phyloP scores from a whole-genome alignment of 257 asterid species.

The Solanum paucissectum region DNA sequence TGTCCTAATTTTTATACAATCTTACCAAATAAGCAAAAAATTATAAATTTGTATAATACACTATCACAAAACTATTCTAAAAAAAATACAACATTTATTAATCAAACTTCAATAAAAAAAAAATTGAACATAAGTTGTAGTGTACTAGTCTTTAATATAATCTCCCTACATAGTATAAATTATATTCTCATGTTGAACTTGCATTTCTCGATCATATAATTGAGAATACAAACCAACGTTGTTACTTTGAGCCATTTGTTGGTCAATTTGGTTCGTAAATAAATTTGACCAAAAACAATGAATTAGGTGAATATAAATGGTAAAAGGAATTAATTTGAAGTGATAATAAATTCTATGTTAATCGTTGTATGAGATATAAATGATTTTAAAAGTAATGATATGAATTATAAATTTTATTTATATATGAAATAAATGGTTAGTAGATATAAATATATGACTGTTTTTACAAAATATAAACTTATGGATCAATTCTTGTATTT shows the following conservation, averaged over 20 bases:
- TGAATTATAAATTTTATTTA: no score
- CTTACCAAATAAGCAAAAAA: neutral
- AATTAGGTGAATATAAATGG: neutral
- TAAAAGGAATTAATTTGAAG: no score
- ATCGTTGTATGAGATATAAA: no score
- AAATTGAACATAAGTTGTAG: no score
- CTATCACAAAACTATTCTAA: neutral
- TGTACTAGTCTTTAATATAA: no score
- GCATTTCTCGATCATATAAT: neutral
- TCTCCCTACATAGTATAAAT: no score
- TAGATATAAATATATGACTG: no score
- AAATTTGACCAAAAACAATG: neutral
- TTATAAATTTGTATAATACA: neutral
- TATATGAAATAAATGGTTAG: neutral
- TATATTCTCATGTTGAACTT: neutral
- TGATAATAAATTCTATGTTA: no score
- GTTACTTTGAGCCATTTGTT: neutral
- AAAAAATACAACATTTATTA: neutral
- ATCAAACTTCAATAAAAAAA: neutral
- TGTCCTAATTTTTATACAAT: no score
- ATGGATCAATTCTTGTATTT: neutral
- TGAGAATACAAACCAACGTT: neutral
- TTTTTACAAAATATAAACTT: no score
- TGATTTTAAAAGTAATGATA: neutral
- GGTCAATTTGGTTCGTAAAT: neutral